A percentile compares a stretch with the other conserved stretches of the same genome.
Evolutionary conservation across 306 rosid species (phyloP).

Genomic region (Prunus persica): DNA sequence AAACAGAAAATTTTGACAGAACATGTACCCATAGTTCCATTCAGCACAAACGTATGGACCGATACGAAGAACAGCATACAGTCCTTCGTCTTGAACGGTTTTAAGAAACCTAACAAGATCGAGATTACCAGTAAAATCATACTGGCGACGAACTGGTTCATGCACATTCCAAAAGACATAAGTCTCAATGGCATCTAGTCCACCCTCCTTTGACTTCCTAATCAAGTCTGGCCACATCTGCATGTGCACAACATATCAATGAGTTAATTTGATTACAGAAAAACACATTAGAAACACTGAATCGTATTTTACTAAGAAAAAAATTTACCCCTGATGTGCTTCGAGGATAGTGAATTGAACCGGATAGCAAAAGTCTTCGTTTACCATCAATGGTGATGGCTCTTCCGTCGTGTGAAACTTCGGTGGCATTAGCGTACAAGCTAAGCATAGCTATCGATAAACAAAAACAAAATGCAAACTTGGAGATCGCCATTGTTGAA

Average conservation of each 20-base stretch:
- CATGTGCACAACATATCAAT: too few species aligned
- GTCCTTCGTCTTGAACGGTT: constrained; percentile 48
- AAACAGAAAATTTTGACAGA: background rate
- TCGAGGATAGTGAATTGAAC: constrained; percentile 58
- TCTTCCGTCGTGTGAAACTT: constrained; percentile 42
- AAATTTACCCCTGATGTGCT: constrained; percentile 45
- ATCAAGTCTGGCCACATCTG: constrained; percentile 70
- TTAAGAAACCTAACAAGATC: constrained; percentile 48
- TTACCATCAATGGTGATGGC: constrained; percentile 48
- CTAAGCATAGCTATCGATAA: background rate
- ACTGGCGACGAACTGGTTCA: constrained; percentile 40
- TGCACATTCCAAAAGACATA: constrained; percentile 56
- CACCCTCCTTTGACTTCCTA: constrained; percentile 45
- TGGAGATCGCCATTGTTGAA: constrained; percentile 6
- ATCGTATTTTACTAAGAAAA: background rate
- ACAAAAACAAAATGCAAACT: background rate
- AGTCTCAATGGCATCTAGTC: constrained; percentile 52
- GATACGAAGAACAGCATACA: constrained; percentile 56
- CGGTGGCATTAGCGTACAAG: background rate
- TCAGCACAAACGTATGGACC: constrained; percentile 70
- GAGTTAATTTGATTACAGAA: too few species aligned
- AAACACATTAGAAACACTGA: background rate
- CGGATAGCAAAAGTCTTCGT: constrained; percentile 34
- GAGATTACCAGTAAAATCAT: constrained; percentile 38
- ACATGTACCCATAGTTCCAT: constrained; percentile 54